Evolutionary conservation across 179 eudicot genomes (phyloP), one percentile per base, ranked within the genome.

Genomic region (Spinacia oleracea): DNA sequence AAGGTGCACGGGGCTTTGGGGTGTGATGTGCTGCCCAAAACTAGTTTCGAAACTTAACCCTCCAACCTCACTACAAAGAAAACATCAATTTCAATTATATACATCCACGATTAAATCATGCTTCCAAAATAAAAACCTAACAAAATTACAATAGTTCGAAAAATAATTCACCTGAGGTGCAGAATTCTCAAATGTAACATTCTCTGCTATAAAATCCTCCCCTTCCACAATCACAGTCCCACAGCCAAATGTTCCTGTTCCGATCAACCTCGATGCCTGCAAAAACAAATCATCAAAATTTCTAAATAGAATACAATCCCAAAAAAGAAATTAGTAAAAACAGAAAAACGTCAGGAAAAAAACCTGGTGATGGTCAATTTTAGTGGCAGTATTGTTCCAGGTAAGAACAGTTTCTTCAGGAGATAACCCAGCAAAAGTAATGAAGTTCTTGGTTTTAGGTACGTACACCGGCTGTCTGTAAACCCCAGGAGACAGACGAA

Each of bases 231-330:
- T 93, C n/a, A 85, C 80, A 79, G 81, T 93, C 67, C 97, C 98
- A 78, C 97, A 95, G 60, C 98, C 97, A 88, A 93, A 95, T 29
- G 95, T 93, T 65, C 97, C 98, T 6, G 98, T 91, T 46, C 98
- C 97, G 82, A 95, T 95, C 84, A 95, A 78, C 79, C 95, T 89
- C 21, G 93, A 75, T 8, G 82, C 75, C 97, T 90, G 86, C 20
- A 66, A 38, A 72, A 34, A 40, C n/a, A 50, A 46, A 16, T 50
- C 15, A 74, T 46, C 16, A 58, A 65, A 45, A 23, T 12, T 64
- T 20, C 73, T 46, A 50, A 15, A 50, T 29, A 71, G 0, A 25
- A 59, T n/a, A n/a, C n/a, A 60, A 25, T 15, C 16, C 69, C 69
- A 20, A 5, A 31, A 25, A 60, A 60, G 9, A 60, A 9, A 60